Conservation (phyloP, 2,329 filamentous ascomycete genomes). For the Tolypocladium paradoxum region DNA sequence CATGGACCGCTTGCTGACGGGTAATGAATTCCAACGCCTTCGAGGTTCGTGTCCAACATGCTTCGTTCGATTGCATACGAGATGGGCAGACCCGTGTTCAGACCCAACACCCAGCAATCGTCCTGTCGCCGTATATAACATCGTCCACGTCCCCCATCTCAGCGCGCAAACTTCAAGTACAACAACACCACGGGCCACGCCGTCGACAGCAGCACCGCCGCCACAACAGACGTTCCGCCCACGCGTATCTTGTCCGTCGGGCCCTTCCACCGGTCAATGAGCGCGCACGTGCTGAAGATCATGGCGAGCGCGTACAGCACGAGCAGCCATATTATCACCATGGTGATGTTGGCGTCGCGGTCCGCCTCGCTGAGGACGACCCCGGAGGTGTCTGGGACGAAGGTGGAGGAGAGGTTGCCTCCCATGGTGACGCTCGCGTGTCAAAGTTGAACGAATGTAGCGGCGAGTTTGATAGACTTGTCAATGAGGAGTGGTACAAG, state of each 20-base stretch:
- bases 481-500: background rate
- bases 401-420: slow-evolving; percentile 26
- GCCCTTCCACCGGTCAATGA: slow-evolving; percentile 32
- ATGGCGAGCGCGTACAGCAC: slow-evolving; percentile 27
- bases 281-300: slow-evolving; percentile 29
- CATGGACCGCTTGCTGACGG: background rate
- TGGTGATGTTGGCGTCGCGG: slow-evolving; percentile 16
- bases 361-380: slow-evolving; percentile 21
- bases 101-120: too few species aligned
- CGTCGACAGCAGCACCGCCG: slow-evolving; percentile 20
- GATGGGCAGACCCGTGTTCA: too few species aligned
- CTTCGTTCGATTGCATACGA: background rate
- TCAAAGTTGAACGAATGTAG: background rate
- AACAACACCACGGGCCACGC: slow-evolving; percentile 25
- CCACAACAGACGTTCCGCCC: slow-evolving; percentile 16
- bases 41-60: too few species aligned
- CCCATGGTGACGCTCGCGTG: slow-evolving; percentile 18
- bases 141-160: background rate
- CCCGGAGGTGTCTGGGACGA: slow-evolving; percentile 26
- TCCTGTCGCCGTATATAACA: too few species aligned
- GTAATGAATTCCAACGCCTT: background rate
- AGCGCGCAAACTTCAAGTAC: slow-evolving; percentile 17
- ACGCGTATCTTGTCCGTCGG: slow-evolving; percentile 22
- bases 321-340: slow-evolving; percentile 23
- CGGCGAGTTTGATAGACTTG: background rate